Percentiles rank a stretch among this genome's conserved stretches.
Evolutionary conservation across 306 rosid species (phyloP).

Genomic region (Dryas alaskensis): DNA sequence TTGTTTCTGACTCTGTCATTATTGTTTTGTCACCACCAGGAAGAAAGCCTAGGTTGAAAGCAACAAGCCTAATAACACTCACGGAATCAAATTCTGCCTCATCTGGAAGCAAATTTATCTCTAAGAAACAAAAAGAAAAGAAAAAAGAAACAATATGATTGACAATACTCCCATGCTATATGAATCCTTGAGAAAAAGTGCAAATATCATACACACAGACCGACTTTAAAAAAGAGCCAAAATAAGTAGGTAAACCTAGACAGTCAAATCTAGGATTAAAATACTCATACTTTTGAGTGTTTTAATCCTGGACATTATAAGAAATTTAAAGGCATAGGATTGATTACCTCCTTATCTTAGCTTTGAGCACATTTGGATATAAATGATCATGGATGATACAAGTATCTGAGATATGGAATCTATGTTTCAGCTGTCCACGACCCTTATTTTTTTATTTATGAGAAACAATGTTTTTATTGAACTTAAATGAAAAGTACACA

Average conservation of each 20-base stretch:
- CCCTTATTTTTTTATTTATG: no score
- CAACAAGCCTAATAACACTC: slow-evolving; percentile 68
- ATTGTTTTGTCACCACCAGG: slow-evolving; percentile 87
- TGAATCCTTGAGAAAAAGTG: not conserved
- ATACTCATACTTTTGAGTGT: no score
- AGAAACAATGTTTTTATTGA: no score
- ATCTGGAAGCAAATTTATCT: not conserved
- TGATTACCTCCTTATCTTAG: not conserved
- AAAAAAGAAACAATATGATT: not conserved
- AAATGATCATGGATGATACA: not conserved
- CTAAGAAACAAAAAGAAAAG: not conserved
- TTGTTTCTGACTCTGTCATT: slow-evolving; percentile 66
- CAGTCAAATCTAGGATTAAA: no score
- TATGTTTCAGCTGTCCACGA: no score
- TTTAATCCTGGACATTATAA: no score
- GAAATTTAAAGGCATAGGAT: not conserved
- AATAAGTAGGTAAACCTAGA: not conserved
- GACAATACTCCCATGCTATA: not conserved
- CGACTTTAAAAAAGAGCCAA: not conserved
- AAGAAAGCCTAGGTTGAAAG: slow-evolving; percentile 90
- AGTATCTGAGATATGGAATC: not conserved
- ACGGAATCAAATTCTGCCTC: slow-evolving; percentile 21
- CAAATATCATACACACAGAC: not conserved
- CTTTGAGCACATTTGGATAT: not conserved
- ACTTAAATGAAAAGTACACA: no score